Evolutionary conservation across 2,329 filamentous ascomycete genomes (phyloP), one percentile per base, ranked within the genome.

Genomic region (Sporothrix variecibatus): DNA sequence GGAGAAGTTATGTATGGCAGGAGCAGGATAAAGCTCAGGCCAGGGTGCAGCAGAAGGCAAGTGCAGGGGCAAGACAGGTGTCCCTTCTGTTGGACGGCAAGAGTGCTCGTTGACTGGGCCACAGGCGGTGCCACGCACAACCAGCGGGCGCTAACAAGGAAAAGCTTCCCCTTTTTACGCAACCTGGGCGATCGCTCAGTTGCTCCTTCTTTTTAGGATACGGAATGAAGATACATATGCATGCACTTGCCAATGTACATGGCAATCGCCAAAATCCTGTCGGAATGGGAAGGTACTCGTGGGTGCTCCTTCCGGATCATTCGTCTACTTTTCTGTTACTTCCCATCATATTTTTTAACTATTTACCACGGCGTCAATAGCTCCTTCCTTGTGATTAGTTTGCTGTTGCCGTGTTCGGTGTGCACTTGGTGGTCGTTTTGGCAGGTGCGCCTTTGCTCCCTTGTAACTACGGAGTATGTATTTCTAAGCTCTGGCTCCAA

Each of bases 401-500:
- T 49, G 5, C 4, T 17, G 8, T 8, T 8, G 15, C 26, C 62
- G n/a, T 26, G 7, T 67, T 67, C 62, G 31, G 31, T 38, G 31
- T 38, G 31, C 53, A 3, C 5, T 43, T 46, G 12, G 49, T 38
- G 43, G 34, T 34, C 20, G 49, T 34, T 31, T 31, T 53, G 67
- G 49, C 20, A 64, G 60, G 60, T 23, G 34, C 60, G 60, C 8
- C 60, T 26, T 43, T 40, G 60, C 43, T 64, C n/a, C 8, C 49
- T 28, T 31, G n/a, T 12, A n/a, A 12, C 34, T 34, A 34, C 8
- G 34, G 34, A 5, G 4, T 15, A 23, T 26, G 56, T 46, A 75
- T 75, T 75, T 73, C 68, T 75, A 75, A 75, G 72, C 74, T 74
- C 31, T 68, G 49, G 64, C 51, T 62, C 46, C 46, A 58, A 43